Conservation (phyloP, 176 grass and related monocot species). For the Carex kokanica region DNA sequence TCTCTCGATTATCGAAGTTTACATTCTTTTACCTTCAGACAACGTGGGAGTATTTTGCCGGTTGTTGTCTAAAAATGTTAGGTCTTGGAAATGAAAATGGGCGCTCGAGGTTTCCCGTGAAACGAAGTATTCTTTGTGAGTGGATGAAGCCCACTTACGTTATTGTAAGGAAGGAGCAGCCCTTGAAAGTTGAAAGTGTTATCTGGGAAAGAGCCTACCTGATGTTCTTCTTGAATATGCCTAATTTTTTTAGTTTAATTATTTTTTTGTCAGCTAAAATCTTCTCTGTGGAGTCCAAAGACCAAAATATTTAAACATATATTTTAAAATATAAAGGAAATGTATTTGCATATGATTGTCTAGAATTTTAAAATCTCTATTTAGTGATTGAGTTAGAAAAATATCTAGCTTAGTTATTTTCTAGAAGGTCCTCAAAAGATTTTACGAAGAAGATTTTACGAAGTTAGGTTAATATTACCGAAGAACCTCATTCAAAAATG, state of each 20-base stretch:
- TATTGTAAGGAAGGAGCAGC: neutral
- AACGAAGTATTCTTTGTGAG: neutral
- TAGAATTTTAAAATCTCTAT: too few species aligned
- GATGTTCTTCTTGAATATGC: neutral
- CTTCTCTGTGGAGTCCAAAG: neutral
- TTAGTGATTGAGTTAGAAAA: too few species aligned
- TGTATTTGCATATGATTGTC: neutral
- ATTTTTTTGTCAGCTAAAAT: neutral
- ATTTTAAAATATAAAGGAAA: neutral
- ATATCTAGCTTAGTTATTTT: too few species aligned
- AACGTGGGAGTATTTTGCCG: neutral
- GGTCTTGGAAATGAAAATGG: neutral
- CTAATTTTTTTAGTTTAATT: too few species aligned
- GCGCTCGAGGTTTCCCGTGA: neutral
- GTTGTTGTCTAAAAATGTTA: slow-evolving; percentile 3
- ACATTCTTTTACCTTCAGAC: neutral
- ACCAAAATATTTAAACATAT: neutral
- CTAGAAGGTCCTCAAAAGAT: too few species aligned
- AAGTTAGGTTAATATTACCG: too few species aligned
- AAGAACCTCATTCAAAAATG: too few species aligned
- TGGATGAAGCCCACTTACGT: neutral
- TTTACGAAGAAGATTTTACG: too few species aligned
- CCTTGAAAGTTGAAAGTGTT: neutral
- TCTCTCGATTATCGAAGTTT: neutral
- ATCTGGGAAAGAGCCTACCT: slow-evolving; percentile 2